Percentiles rank a stretch among this genome's conserved stretches.
Conservation (phyloP, 306 rosid genomes). For the Herpetospermum pedunculosum region DNA sequence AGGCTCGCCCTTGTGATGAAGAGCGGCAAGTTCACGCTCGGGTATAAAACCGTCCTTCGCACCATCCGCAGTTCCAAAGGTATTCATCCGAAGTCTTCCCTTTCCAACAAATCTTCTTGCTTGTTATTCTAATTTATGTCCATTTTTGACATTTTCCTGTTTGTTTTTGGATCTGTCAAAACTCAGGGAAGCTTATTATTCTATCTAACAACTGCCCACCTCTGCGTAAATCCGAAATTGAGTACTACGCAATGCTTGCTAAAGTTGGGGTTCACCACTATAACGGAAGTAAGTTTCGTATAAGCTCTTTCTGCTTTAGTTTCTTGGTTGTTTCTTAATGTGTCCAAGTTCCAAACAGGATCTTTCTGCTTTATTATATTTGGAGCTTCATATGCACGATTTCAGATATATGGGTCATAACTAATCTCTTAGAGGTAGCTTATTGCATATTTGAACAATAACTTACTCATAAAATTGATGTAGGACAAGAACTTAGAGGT, state of each 20-base stretch:
- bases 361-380: not conserved
- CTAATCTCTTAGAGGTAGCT: not conserved
- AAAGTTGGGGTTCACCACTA: constrained; percentile 42
- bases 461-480: no score
- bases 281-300: constrained; percentile 30
- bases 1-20: constrained; percentile 37
- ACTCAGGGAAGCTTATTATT: constrained; percentile 34
- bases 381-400: not conserved
- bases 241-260: constrained; percentile 43
- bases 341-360: not conserved
- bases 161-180: not conserved
- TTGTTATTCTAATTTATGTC: not conserved
- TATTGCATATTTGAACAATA: not conserved
- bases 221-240: constrained; percentile 32
- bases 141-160: not conserved
- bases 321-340: not conserved
- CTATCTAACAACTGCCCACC: constrained; percentile 39
- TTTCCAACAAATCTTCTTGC: not conserved
- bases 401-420: not conserved
- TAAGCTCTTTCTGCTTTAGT: not conserved
- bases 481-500: no score
- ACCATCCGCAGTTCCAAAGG: constrained; percentile 35
- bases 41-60: constrained; percentile 34
- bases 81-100: not conserved
- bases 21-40: constrained; percentile 31